Evolutionary conservation across 768 basidiomycete genomes (phyloP), one percentile per base, ranked within the genome.

Genomic region (Tylopilus vinaceipallidus): DNA sequence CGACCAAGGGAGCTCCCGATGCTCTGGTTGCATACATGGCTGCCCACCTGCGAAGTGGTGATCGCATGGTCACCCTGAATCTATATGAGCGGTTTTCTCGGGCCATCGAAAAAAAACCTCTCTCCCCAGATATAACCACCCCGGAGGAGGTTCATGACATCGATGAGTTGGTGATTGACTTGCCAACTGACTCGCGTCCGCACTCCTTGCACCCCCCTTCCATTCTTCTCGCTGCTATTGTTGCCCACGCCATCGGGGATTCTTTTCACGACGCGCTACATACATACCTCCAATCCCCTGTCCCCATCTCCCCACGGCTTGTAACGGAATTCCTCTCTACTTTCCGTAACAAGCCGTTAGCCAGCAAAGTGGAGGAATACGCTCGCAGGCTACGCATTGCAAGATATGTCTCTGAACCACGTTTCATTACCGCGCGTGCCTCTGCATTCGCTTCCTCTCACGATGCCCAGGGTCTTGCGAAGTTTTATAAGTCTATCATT

Each of bases 191-290:
- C 32, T 49, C 55, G 4, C 42, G 47, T 48, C 20, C 51, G 42
- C 50, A 54, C 52, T 35, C 43, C 20, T 27, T 37, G 12, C 54
- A 52, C 10, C 62, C 58, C 3, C 47, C 71, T 55, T 44, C 72
- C n/a, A 52, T 83, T 27, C 66, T 86, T 22, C 71, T 85, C 27
- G 73, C 74, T 11, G 81, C 73, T 6, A 67, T 81, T n/a, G 71
- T 80, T 19, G 89, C 89, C 14, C 69, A 81, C 62, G 83, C 84
- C 4, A 75, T 82, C 61, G 66, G 72, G 26, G 69, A 80, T 58
- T 72, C 75, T n/a, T 88, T 90, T 55, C 58, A 67, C n/a, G 73
- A 64, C 27, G 84, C 86, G 3, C 59, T 88, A 40, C 64, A 67
- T 36, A 60, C 64, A 5, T 80, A 69, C 50, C 54, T 81, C 8